Evolutionary conservation across 208 protist genomes (phyloP), one percentile per base, ranked within the genome.

Genomic region (Phytomonas sp.): DNA sequence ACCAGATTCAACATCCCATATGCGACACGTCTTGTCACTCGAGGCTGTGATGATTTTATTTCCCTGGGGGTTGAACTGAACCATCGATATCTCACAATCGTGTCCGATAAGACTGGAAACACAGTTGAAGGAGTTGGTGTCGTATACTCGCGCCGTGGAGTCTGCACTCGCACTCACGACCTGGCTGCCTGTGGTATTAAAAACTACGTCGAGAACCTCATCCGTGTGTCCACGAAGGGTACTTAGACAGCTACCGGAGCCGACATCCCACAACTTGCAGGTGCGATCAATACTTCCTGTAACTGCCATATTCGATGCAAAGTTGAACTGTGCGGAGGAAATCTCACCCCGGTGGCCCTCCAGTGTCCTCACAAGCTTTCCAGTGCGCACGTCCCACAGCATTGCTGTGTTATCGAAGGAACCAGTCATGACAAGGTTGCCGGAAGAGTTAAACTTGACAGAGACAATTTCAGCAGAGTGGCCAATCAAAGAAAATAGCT

Each of bases 61-160:
- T 43, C 97, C 96, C 60, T 97, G 89, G 60, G 97, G 95, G 79
- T 98, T 98, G 83, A 98, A 99, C 73, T 91, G 81, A 23, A 97
- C 87, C 80, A 97, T 98, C 30, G 87, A 95, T 36, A 98, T 95
- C 68, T 98, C 95, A 31, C 94, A 89, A 67, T 98, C 89, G 79
- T 98, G 96, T 11, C 96, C 96, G 51, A 93, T 81, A 11, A 98
- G 81, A 60, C 78, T 90, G 28, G 90, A 75, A n/a, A 95, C 67
- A 74, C 91, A 97, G 68, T 89, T 86, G 70, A 83, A 94, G 7
- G 92, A 98, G 1, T 81, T 77, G 8, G 94, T 92, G 80, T 93
- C 92, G 76, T 95, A 99, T 20, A 98, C 87, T 17, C 93, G 88
- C 11, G 92, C 92, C 2, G 95, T 98, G 17, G 79, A 81, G 80